Evolutionary conservation across 176 grass and related monocot species (phyloP).

Genomic region (Alopecurus myosuroides): DNA sequence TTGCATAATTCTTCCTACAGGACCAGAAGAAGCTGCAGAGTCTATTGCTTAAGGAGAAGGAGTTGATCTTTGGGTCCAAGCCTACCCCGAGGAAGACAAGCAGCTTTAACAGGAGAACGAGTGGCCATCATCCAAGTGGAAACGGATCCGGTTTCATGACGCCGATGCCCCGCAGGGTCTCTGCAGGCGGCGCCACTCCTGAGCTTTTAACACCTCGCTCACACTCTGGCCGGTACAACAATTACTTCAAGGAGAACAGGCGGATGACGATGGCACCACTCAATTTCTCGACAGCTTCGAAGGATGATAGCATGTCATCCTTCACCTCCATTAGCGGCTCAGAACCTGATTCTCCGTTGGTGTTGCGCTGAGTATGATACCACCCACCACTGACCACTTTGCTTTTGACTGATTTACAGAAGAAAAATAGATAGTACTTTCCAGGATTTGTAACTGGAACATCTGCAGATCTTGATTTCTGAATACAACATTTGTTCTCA

Average conservation of each 20-base stretch:
- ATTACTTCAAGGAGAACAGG: constrained; percentile 67
- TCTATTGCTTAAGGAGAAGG: constrained; percentile 80
- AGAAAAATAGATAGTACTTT: not conserved
- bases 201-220: constrained; percentile 87
- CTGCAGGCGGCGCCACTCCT: constrained; percentile 63
- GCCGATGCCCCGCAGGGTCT: constrained; percentile 45
- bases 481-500: constrained; percentile 12
- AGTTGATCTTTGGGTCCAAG: constrained; percentile 72
- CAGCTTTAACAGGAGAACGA: constrained; percentile 61
- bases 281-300: constrained; percentile 54
- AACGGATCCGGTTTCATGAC: constrained; percentile 88
- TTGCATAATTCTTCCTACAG: constrained; percentile 26
- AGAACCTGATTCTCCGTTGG: constrained; percentile 62
- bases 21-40: constrained; percentile 89
- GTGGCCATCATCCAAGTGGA: constrained; percentile 46
- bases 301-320: constrained; percentile 77
- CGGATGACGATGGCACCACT: constrained; percentile 43
- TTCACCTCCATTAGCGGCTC: constrained; percentile 84
- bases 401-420: not conserved
- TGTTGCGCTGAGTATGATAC: constrained; percentile 41
- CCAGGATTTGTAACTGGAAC: not conserved
- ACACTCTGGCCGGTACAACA: constrained; percentile 53
- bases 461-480: constrained; percentile 9
- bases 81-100: constrained; percentile 53
- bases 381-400: not conserved